Conservation (phyloP, 768 basidiomycete genomes). For the Phylloporus arenicola region DNA sequence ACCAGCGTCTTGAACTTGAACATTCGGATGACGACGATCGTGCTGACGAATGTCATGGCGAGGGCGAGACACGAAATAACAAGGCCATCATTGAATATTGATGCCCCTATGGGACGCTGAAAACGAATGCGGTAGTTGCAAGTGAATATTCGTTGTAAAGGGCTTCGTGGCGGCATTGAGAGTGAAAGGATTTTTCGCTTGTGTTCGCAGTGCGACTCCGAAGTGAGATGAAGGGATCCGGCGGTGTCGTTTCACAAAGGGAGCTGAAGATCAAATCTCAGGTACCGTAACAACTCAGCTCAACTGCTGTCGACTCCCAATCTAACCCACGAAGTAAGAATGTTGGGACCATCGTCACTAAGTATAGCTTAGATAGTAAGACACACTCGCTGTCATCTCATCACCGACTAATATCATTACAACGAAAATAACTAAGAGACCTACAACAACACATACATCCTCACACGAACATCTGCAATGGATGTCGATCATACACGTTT, state of each 20-base stretch:
- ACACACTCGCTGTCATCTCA: no score
- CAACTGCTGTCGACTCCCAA: no score
- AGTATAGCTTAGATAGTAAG: no score
- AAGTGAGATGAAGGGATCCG: background rate
- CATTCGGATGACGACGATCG: background rate
- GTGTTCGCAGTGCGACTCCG: background rate
- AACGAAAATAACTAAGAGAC: background rate
- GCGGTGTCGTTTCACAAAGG: no score
- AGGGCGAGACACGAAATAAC: background rate
- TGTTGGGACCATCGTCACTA: no score
- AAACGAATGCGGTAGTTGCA: background rate
- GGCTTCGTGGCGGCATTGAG: background rate
- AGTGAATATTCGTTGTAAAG: background rate
- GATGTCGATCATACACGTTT: slow-evolving; percentile 83
- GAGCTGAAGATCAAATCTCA: no score
- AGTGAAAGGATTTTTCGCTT: background rate
- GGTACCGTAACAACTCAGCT: no score
- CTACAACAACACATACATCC: slow-evolving; percentile 1
- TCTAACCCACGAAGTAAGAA: no score
- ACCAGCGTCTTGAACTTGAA: background rate
- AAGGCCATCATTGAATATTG: no score
- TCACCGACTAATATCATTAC: background rate
- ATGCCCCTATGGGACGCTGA: background rate
- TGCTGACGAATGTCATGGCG: background rate
- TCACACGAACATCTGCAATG: slow-evolving; percentile 79